Percentiles rank a stretch among this genome's conserved stretches.
phyloP scores from a whole-genome alignment of 148 eudicot species.

The Silene latifolia region DNA sequence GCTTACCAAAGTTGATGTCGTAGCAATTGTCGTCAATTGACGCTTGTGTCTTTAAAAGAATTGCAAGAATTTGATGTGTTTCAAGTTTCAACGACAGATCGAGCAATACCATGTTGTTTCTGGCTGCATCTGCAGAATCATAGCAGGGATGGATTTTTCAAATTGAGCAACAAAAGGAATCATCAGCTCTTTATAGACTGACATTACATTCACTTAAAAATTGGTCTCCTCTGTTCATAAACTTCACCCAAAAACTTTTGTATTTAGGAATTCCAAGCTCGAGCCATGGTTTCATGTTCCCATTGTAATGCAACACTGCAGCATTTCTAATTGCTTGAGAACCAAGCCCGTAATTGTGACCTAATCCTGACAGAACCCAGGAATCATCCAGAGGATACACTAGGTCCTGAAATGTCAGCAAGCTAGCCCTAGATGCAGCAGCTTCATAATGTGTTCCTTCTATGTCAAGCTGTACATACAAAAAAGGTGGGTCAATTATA shows the following conservation, averaged over 20 bases:
- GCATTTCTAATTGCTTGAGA: conserved; percentile 45
- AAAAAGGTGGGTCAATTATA: conserved; percentile 4
- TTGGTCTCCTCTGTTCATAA: conserved; percentile 50
- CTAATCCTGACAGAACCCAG: conserved; percentile 80
- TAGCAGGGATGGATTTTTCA: conserved; percentile 6
- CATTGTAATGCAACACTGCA: conserved; percentile 78
- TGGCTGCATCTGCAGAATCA: conserved; percentile 16
- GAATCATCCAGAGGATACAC: conserved; percentile 63
- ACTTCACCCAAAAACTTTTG: conserved; percentile 60
- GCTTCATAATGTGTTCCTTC: conserved; percentile 38
- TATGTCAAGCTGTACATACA: conserved; percentile 29
- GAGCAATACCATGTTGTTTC: conserved; percentile 7
- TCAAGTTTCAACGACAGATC: conserved; percentile 11
- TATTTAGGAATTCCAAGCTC: conserved; percentile 82
- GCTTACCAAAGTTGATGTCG: not conserved
- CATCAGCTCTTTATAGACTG: conserved; percentile 36
- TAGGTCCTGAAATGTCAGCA: conserved; percentile 63
- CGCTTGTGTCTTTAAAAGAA: conserved; percentile 22
- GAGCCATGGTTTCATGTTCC: conserved; percentile 99
- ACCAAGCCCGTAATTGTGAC: conserved; percentile 70
- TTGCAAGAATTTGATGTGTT: conserved; percentile 6
- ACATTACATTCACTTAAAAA: conserved; percentile 83
- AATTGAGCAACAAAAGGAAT: not conserved
- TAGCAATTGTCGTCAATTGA: not conserved
- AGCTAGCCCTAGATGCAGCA: conserved; percentile 57